phyloP scores from a whole-genome alignment of 768 basidiomycete species.

The Panaeolus cyanescens region DNA sequence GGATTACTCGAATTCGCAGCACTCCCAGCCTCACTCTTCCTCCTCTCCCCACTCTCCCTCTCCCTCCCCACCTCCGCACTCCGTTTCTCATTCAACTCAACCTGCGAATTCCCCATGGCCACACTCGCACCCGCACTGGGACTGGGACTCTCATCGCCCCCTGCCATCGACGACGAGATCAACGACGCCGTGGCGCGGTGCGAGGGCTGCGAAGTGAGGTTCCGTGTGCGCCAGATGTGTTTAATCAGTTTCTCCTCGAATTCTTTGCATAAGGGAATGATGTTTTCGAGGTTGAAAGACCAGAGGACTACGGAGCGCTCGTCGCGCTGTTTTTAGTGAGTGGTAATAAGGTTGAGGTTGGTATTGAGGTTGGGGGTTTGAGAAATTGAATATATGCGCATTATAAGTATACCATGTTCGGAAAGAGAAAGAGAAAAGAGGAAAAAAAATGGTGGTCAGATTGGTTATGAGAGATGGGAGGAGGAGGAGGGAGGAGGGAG shows the following conservation, averaged over 20 bases:
- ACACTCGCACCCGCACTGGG: too few relatives aligned
- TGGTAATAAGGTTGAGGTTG: neutral
- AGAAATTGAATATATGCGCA: too few relatives aligned
- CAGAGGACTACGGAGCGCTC: conserved; percentile 82
- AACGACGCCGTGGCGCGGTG: conserved; percentile 10
- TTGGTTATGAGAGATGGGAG: neutral
- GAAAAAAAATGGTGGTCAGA: neutral
- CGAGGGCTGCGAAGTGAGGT: neutral
- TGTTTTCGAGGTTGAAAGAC: conserved; percentile 68
- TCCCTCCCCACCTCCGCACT: neutral
- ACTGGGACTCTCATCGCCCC: too few relatives aligned
- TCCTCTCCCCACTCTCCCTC: conserved; percentile 8
- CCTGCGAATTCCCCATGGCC: conserved; percentile 16
- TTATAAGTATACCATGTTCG: too few relatives aligned
- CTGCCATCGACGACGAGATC: neutral
- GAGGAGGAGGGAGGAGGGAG: neutral
- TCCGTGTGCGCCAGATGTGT: conserved; percentile 65
- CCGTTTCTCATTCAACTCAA: conserved; percentile 37
- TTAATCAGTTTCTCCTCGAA: conserved; percentile 81
- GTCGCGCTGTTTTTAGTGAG: conserved; percentile 46
- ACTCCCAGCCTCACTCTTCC: too few relatives aligned
- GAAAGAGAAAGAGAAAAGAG: too few relatives aligned
- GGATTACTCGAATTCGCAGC: too few relatives aligned
- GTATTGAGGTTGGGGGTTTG: neutral
- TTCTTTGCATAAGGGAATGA: conserved; percentile 71